phyloP scores from a whole-genome alignment of 495 filamentous ascomycete genomes.

The Amorphotheca resinae region DNA sequence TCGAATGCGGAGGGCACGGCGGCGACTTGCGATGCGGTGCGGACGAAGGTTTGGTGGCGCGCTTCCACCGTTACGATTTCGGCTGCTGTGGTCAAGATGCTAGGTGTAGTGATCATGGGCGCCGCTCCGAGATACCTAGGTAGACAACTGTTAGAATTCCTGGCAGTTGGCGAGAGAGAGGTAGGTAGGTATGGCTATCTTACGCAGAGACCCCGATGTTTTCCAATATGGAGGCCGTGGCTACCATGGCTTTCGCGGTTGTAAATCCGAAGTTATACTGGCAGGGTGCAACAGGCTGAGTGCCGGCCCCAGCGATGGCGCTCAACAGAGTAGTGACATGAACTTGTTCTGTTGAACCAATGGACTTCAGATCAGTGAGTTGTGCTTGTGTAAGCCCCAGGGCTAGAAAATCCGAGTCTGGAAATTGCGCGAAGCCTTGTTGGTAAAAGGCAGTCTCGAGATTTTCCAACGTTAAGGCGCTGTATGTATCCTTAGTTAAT shows the following conservation, averaged over 20 bases:
- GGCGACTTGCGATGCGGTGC: slow-evolving; percentile 31
- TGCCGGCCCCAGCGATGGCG: slow-evolving; percentile 36
- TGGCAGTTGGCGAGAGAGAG: too few relatives aligned
- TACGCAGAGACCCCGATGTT: slow-evolving; percentile 46
- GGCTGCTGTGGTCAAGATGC: slow-evolving; percentile 45
- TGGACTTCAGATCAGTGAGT: slow-evolving; percentile 38
- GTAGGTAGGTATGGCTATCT: slow-evolving; percentile 8
- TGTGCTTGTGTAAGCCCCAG: slow-evolving; percentile 38
- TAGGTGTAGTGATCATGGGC: slow-evolving; percentile 37
- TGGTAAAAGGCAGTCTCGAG: slow-evolving; percentile 41
- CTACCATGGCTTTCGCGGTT: slow-evolving; percentile 36
- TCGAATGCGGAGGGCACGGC: slow-evolving; percentile 48
- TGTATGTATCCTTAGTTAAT: slow-evolving; percentile 4
- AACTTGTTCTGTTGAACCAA: slow-evolving; percentile 41
- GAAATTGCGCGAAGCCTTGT: slow-evolving; percentile 44
- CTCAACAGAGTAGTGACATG: slow-evolving; percentile 45
- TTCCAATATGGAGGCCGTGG: slow-evolving; percentile 42
- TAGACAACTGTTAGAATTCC: too few relatives aligned
- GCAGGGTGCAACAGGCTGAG: slow-evolving; percentile 37
- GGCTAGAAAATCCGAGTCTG: slow-evolving; percentile 33
- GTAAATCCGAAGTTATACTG: slow-evolving; percentile 45
- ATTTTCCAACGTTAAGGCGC: slow-evolving; percentile 34
- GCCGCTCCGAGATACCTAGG: slow-evolving; percentile 47
- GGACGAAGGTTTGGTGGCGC: slow-evolving; percentile 47
- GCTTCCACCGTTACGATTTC: slow-evolving; percentile 51